These are phyloP conservation scores for Heterobasidion parviporum DNA, from an alignment of 1,284 basidiomycete species.

Conservation along the genomic window DNA sequence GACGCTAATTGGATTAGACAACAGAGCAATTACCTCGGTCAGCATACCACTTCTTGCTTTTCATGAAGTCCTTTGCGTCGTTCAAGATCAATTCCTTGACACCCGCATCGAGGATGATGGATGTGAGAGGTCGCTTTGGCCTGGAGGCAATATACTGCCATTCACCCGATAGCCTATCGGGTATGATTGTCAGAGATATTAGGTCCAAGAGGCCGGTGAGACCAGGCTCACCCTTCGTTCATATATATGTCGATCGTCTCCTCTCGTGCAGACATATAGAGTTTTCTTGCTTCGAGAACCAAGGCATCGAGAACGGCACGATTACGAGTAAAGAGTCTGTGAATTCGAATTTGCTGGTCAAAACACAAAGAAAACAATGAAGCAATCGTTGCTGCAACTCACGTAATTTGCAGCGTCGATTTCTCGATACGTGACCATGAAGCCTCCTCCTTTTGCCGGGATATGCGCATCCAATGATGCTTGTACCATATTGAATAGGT, in stretches of 20 bases:
- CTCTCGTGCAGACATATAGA: conserved; percentile 41
- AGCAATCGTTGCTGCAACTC: conserved; percentile 1
- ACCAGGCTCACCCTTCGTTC: conserved; percentile 33
- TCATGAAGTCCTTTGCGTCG: conserved; percentile 61
- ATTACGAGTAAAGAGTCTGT: conserved; percentile 43
- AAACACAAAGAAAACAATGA: neutral
- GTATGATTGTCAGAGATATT: too few species aligned
- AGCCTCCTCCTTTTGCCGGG: conserved; percentile 15
- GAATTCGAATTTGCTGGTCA: neutral
- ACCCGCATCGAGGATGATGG: conserved; percentile 61
- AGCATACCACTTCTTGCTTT: conserved; percentile 59
- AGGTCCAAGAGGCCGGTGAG: neutral
- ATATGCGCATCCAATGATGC: conserved; percentile 19
- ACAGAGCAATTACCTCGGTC: conserved; percentile 34
- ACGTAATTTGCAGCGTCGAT: conserved; percentile 21
- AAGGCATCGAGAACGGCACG: conserved; percentile 40
- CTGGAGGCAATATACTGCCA: conserved; percentile 53
- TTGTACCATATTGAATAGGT: conserved; percentile 25
- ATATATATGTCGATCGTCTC: conserved; percentile 48
- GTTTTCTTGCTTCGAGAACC: conserved; percentile 46
- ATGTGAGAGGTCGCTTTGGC: conserved; percentile 53
- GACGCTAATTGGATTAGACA: neutral
- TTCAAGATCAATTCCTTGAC: conserved; percentile 54
- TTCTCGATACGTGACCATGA: conserved; percentile 12
- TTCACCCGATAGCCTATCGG: conserved; percentile 17